Evolutionary conservation across 2,329 filamentous ascomycete genomes (phyloP).

Genomic region (Knufia fluminis): DNA sequence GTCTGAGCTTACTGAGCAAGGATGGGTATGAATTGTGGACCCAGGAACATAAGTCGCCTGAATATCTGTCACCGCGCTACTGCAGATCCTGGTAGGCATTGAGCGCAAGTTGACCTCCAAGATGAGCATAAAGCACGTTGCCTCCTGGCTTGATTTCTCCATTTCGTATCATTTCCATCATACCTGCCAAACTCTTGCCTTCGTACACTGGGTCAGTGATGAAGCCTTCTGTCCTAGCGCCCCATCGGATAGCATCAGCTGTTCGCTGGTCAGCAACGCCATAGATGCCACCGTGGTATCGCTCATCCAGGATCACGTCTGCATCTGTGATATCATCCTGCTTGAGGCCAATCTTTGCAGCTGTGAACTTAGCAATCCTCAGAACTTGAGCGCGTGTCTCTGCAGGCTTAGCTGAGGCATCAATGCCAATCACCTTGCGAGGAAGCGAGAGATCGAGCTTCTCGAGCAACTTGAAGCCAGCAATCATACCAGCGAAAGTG

Average conservation of each 20-base stretch:
- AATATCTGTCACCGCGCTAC: no score
- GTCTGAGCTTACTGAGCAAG: no score
- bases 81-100: constrained; percentile 53
- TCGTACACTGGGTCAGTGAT: constrained; percentile 70
- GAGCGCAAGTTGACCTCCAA: constrained; percentile 60
- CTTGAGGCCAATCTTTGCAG: constrained; percentile 50
- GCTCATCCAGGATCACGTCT: constrained; percentile 54
- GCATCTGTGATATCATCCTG: constrained; percentile 51
- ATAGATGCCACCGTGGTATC: constrained; percentile 60
- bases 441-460: constrained; percentile 34
- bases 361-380: constrained; percentile 57
- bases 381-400: constrained; percentile 58
- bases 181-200: constrained; percentile 63
- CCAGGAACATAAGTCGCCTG: no score
- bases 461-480: constrained; percentile 59
- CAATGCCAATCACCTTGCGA: constrained; percentile 56
- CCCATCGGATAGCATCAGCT: constrained; percentile 59
- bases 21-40: no score
- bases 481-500: constrained; percentile 63
- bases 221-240: constrained; percentile 59
- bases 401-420: constrained; percentile 50
- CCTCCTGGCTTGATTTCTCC: constrained; percentile 51
- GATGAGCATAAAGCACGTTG: constrained; percentile 61
- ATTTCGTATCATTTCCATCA: constrained; percentile 56
- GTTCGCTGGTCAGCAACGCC: constrained; percentile 58